These are phyloP conservation scores for Coffea humblotiana DNA, from an alignment of 305 asterid species.

Conservation along the genomic window DNA sequence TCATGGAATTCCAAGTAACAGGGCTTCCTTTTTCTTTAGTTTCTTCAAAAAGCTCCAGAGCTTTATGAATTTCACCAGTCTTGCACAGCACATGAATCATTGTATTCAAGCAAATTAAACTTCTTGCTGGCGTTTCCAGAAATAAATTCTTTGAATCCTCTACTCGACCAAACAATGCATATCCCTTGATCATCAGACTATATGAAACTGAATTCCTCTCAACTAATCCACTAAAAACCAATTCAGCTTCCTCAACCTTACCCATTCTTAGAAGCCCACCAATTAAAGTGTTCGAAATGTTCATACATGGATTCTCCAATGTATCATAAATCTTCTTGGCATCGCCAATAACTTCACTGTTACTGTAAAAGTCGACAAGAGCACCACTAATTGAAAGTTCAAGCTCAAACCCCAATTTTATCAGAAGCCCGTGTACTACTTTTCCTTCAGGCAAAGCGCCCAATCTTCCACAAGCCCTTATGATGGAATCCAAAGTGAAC, in stretches of 20 bases:
- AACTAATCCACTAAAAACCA: conserved; percentile 42
- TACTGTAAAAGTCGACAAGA: conserved; percentile 52
- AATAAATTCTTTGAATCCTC: conserved; percentile 55
- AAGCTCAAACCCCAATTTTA: conserved; percentile 55
- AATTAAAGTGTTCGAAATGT: conserved; percentile 47
- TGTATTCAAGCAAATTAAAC: conserved; percentile 52
- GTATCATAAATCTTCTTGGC: conserved; percentile 45
- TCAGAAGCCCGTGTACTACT: conserved; percentile 58
- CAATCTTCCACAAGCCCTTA: conserved; percentile 63
- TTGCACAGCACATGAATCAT: conserved; percentile 66
- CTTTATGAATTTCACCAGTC: conserved; percentile 52
- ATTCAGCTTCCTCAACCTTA: conserved; percentile 59
- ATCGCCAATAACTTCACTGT: conserved; percentile 46
- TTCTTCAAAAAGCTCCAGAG: conserved; percentile 60
- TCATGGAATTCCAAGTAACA: conserved; percentile 83
- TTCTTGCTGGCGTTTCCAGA: conserved; percentile 44
- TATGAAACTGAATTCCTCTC: conserved; percentile 45
- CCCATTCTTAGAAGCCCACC: conserved; percentile 49
- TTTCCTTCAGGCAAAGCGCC: conserved; percentile 46
- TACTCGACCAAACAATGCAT: conserved; percentile 51
- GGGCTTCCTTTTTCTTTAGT: conserved; percentile 56
- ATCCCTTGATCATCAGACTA: conserved; percentile 75
- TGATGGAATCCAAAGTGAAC: conserved; percentile 66
- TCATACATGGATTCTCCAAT: conserved; percentile 30
- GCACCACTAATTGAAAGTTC: conserved; percentile 54